A percentile compares a stretch with the other conserved stretches of the same genome.
phyloP scores from a whole-genome alignment of 371 early-diverging fungal genomes.

The Dinochytrium kinnereticum region DNA sequence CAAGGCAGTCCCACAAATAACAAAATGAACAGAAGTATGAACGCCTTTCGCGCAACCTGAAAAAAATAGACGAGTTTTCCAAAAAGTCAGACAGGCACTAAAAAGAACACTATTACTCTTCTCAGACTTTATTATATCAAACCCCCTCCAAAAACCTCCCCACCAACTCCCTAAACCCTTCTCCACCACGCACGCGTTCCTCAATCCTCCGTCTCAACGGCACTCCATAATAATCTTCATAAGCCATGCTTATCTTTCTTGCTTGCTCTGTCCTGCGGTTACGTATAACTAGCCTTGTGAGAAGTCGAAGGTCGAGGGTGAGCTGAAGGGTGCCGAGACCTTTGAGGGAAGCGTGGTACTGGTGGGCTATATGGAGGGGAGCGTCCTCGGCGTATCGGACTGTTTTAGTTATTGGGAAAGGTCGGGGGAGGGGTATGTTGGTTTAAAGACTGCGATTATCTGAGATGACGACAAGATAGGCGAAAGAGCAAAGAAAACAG shows the following conservation, averaged over 20 bases:
- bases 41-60: no score
- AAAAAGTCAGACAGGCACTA: no score
- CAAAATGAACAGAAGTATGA: no score
- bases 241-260: not conserved
- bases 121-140: no score
- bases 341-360: not conserved
- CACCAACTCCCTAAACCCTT: not conserved
- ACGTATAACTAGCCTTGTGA: not conserved
- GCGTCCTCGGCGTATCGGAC: conserved; percentile 6
- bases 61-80: no score
- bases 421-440: not conserved
- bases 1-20: no score
- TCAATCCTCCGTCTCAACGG: not conserved
- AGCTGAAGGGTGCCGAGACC: not conserved
- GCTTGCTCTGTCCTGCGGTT: not conserved
- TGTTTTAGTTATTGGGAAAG: not conserved
- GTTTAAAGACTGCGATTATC: no score
- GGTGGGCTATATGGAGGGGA: not conserved
- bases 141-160: not conserved
- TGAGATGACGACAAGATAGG: no score
- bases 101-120: no score
- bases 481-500: not conserved
- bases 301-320: not conserved
- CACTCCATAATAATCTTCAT: not conserved
- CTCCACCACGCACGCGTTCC: not conserved